A percentile compares a stretch with the other conserved stretches of the same genome.
Conservation (phyloP, 805 yeast genomes). For the Candida glaebosa region DNA sequence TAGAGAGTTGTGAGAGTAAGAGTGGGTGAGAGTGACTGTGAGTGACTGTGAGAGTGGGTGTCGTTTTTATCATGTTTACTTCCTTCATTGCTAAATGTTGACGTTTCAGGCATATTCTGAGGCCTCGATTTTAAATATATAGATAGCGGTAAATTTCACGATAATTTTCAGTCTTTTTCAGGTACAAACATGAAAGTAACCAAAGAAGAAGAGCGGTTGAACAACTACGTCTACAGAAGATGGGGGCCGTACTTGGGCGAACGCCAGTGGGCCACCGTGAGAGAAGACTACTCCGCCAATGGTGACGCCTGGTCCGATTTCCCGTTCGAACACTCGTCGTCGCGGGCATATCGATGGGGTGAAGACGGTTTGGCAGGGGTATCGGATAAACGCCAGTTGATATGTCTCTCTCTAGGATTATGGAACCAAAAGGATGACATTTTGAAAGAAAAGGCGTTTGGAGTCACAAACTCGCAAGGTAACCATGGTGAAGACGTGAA, state of each 20-base stretch:
- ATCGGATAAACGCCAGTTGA: constrained; percentile 74
- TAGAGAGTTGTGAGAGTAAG: too few species aligned
- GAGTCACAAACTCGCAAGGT: constrained; percentile 89
- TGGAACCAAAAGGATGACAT: constrained; percentile 90
- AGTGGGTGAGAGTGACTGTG: too few species aligned
- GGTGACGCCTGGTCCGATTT: constrained; percentile 93
- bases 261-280: constrained; percentile 81
- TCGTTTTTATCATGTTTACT: too few species aligned
- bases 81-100: too few species aligned
- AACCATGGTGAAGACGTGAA: constrained; percentile 96
- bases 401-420: constrained; percentile 76
- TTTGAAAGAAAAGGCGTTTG: constrained; percentile 82
- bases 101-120: too few species aligned
- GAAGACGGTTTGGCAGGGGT: constrained; percentile 94
- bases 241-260: constrained; percentile 94
- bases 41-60: too few species aligned
- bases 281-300: constrained; percentile 81
- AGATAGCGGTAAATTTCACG: background rate
- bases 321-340: constrained; percentile 78
- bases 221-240: constrained; percentile 63
- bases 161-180: background rate
- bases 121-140: too few species aligned
- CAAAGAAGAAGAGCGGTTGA: constrained; percentile 38
- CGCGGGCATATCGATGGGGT: constrained; percentile 89
- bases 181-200: constrained; percentile 16